Percentiles rank a stretch among this genome's conserved stretches.
phyloP scores from a whole-genome alignment of 192 early-diverging fungal genomes.

The Linnemannia zychae region DNA sequence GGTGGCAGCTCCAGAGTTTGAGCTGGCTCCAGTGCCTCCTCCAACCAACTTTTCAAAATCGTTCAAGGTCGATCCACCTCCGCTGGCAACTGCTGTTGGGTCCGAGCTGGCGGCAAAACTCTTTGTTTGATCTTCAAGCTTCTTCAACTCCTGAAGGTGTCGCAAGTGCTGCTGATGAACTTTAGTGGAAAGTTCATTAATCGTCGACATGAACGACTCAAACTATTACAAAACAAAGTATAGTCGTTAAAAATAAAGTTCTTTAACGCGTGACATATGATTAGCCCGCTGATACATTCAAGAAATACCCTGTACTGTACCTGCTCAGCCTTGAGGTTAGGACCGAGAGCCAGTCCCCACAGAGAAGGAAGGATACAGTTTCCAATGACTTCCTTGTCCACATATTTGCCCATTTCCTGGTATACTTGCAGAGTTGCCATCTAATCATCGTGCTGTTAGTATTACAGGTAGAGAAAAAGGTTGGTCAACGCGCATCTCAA shows the following conservation, averaged over 20 bases:
- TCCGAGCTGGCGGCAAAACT: slow-evolving; percentile 46
- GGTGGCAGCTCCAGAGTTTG: slow-evolving; percentile 1
- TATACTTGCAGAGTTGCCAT: slow-evolving; percentile 86
- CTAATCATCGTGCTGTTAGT: slow-evolving; percentile 25
- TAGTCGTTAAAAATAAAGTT: background rate
- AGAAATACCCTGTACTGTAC: slow-evolving; percentile 31
- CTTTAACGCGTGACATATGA: no score
- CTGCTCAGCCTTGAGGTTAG: slow-evolving; percentile 77
- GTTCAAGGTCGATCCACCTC: slow-evolving; percentile 34
- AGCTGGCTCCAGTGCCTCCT: slow-evolving; percentile 31
- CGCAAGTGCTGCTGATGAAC: slow-evolving; percentile 72
- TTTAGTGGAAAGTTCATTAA: slow-evolving; percentile 65
- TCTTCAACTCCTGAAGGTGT: slow-evolving; percentile 71
- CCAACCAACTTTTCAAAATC: slow-evolving; percentile 57
- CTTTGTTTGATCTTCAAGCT: slow-evolving; percentile 64
- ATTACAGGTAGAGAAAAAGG: background rate
- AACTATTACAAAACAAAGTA: slow-evolving; percentile 55
- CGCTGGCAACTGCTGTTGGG: slow-evolving; percentile 28
- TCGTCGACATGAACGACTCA: slow-evolving; percentile 71
- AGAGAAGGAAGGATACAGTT: slow-evolving; percentile 82
- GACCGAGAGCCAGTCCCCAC: slow-evolving; percentile 82
- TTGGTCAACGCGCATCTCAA: background rate
- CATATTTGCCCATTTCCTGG: slow-evolving; percentile 78
- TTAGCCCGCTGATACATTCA: background rate
- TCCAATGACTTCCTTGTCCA: slow-evolving; percentile 83